Evolutionary conservation across 805 yeast genomes (phyloP), one percentile per base, ranked within the genome.

Genomic region (Metschnikowia shivogae): DNA sequence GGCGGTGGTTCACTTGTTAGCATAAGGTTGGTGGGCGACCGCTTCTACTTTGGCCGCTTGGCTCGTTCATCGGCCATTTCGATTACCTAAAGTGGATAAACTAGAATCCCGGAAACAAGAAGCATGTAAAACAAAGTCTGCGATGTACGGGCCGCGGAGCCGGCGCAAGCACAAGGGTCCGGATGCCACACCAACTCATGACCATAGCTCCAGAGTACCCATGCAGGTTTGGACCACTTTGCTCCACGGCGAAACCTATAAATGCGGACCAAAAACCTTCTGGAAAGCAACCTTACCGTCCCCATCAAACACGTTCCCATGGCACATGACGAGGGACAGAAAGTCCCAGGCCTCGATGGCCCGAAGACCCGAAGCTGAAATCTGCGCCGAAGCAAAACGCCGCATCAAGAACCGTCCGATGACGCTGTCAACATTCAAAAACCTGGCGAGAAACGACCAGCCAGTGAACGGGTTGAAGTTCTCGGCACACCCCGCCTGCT

Each of bases 381-480:
- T 8, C 12, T 36, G 27, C n/a, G 42, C 32, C 6, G 56, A 58
- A 6, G 65, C 44, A 37, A 48, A 57, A 34, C 57, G 63, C 10
- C 58, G 47, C 31, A 74, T 29, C 37, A 54, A 17, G 20, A 39
- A 54, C 10, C 58, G 51, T 1, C 78, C 78, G 22, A 72, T 48
- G 34, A 44, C 51, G 33, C 72, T 63, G 43, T 68, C 61, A 3
- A 80, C 72, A 40, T 74, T 72, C 49, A 74, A 34, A 47, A 58
- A 65, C 39, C 75, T 57, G 1, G 75, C 68, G 5, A 70, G 2
- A 45, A 52, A 74, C 9, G 73, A 65, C 55, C 65, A 51, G 2
- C 84, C 84, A 2, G 56, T 42, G 45, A 71, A 76, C 20, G 82
- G 79, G 39, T 65, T 62, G 40, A 53, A 61, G 7, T 58, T 59